Base-by-base conservation (phyloP, 192 early-diverging fungal genomes). In the Diversispora eburnea region DNA sequence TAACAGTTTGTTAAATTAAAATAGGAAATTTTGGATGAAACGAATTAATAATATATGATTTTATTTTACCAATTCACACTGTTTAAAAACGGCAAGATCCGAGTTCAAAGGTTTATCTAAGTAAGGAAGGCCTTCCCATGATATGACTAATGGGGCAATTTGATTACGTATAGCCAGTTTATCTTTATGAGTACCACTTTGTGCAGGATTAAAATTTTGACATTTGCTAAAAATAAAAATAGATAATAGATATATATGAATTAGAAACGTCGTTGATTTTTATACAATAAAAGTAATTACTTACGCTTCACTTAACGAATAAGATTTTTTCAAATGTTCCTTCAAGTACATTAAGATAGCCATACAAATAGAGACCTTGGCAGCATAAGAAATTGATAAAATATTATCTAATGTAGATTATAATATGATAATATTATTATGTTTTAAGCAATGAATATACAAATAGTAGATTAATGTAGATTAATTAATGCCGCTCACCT, bases 341-440 rank as follows among this genome's bases (percentile, higher is more conserved):
- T 89, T 88, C 70, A 91, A 73, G 3, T 82, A 52, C 74, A 90
- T 78, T 70, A 92, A 75, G 47, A 91, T 87, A 46, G 79, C 78
- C 66, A 91, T 76, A 57, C 86, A 85, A n/a, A 87, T 79, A 45
- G 88, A 89, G 8, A 79, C 77, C 70, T 85, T 84, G 3, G 89
- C 84, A 9, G 76, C 60, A 67, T 69, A 46, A 4, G 58, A 20
- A 19, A 83, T 70, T 48, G 59, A 51, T 9, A 77, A 41, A 33
- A 72, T 59, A 49, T 46, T 70, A 25, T 77, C 69, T 63, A 4
- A 10, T 39, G 17, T 17, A 63, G 48, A 49, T 42, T 15, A 54
- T 3, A 56, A 43, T n/a, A 75, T 47, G n/a, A 78, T 68, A 42
- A 72, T 59, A 65, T 22, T 19, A 17, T 9, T 71, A 3, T 78